Conservation (phyloP, 352 stramenopile genomes). For the Phytophthora nicotianae region DNA sequence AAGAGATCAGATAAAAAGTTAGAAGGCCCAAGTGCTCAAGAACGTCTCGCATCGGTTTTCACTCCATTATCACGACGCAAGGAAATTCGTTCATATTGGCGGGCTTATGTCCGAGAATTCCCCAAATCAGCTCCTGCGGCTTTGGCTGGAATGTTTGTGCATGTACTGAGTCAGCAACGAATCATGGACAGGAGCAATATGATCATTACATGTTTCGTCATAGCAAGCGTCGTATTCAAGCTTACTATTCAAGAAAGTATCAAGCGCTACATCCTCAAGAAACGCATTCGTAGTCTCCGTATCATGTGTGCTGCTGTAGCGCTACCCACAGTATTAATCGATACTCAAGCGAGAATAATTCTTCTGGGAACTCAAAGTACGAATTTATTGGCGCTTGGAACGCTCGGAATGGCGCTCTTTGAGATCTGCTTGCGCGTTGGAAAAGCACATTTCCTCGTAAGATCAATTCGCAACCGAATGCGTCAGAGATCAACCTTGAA, state of each 20-base stretch:
- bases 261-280: slow-evolving; percentile 34
- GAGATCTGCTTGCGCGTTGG: slow-evolving; percentile 34
- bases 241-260: slow-evolving; percentile 39
- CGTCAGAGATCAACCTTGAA: not conserved
- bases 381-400: slow-evolving; percentile 19
- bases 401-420: slow-evolving; percentile 34
- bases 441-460: slow-evolving; percentile 28
- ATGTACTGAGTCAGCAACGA: slow-evolving; percentile 21
- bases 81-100: too few species aligned
- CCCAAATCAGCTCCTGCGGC: slow-evolving; percentile 20
- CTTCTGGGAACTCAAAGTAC: slow-evolving; percentile 33
- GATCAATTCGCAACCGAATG: slow-evolving; percentile 15
- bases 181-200: slow-evolving; percentile 8
- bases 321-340: slow-evolving; percentile 45
- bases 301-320: slow-evolving; percentile 43
- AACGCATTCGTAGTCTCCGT: slow-evolving; percentile 29
- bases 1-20: too few species aligned
- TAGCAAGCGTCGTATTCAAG: slow-evolving; percentile 36
- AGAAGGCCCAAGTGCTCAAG: too few species aligned
- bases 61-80: not conserved
- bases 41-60: too few species aligned
- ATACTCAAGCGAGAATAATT: slow-evolving; percentile 46
- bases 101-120: slow-evolving; percentile 1
- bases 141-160: slow-evolving; percentile 29
- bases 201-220: slow-evolving; percentile 20